Evolutionary conservation across 441 rosid genomes (phyloP).

Genomic region (Erysimum pusillum): DNA sequence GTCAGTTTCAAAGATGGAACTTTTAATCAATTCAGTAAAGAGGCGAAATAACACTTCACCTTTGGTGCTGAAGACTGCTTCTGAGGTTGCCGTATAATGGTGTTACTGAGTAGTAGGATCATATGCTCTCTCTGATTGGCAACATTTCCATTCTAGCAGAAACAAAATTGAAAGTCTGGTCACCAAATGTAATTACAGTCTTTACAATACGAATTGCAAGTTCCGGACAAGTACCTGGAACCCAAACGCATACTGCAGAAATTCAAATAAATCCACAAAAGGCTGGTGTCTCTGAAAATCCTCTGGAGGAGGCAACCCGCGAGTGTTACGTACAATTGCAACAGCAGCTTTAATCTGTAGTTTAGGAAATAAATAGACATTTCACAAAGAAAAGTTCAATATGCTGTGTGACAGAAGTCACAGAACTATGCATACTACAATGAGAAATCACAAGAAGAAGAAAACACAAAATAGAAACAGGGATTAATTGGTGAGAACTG

Average conservation of each 20-base stretch:
- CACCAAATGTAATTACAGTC: constrained; percentile 14
- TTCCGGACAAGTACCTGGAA: constrained; percentile 73
- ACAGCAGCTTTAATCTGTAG: constrained; percentile 87
- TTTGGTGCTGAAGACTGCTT: constrained; percentile 61
- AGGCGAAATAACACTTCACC: constrained; percentile 53
- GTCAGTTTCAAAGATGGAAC: constrained; percentile 37
- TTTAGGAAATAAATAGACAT: neutral
- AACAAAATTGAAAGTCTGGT: constrained; percentile 18
- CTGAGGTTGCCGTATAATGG: constrained; percentile 65
- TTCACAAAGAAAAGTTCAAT: constrained; percentile 25
- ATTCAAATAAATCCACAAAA: constrained; percentile 79
- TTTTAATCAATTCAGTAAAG: constrained; percentile 15
- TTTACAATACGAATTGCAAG: constrained; percentile 14
- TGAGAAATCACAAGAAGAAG: neutral
- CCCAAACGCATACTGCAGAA: constrained; percentile 84
- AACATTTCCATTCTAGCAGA: constrained; percentile 82
- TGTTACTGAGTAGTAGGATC: constrained; percentile 85
- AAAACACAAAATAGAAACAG: neutral
- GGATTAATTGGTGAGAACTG: neutral
- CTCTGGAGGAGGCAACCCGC: constrained; percentile 68
- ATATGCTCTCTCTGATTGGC: constrained; percentile 97
- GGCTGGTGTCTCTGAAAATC: constrained; percentile 63
- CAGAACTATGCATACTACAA: constrained; percentile 6
- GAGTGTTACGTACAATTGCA: constrained; percentile 71
- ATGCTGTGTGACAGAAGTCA: neutral